Evolutionary conservation across 768 basidiomycete species (phyloP).

Genomic region (Psilocybe cyanescens): DNA sequence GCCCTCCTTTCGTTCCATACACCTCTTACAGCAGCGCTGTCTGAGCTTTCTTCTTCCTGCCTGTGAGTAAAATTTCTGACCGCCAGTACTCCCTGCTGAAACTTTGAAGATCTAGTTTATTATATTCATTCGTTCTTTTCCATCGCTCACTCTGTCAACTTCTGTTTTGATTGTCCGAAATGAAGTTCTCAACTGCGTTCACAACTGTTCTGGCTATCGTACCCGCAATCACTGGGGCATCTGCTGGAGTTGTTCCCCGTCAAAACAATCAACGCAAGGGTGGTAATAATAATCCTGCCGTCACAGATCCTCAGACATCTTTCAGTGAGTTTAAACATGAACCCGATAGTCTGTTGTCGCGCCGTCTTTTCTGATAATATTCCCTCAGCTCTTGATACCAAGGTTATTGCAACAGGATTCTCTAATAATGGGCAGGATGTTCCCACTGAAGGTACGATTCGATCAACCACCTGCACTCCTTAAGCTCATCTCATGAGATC

Average conservation of each 20-base stretch:
- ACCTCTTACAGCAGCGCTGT: slow-evolving; percentile 58
- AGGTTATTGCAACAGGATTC: slow-evolving; percentile 31
- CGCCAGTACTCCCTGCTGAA: neutral
- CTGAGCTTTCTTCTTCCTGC: slow-evolving; percentile 28
- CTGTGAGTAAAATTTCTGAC: neutral
- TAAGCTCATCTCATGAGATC: neutral
- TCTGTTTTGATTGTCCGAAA: slow-evolving; percentile 43
- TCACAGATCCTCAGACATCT: slow-evolving; percentile 46
- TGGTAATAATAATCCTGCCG: slow-evolving; percentile 18
- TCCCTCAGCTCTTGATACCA: slow-evolving; percentile 41
- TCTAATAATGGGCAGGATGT: slow-evolving; percentile 30
- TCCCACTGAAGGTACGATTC: slow-evolving; percentile 11
- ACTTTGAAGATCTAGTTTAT: slow-evolving; percentile 13
- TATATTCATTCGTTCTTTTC: slow-evolving; percentile 29
- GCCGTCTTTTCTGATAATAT: slow-evolving; percentile 1
- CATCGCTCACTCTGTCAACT: slow-evolving; percentile 43
- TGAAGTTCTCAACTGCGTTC: slow-evolving; percentile 53
- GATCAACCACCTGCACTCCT: neutral
- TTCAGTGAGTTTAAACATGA: slow-evolving; percentile 30
- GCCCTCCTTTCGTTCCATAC: slow-evolving; percentile 25
- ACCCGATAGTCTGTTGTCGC: neutral
- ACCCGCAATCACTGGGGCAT: slow-evolving; percentile 40
- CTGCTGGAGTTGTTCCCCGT: slow-evolving; percentile 31
- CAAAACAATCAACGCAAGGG: slow-evolving; percentile 24
- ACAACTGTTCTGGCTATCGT: slow-evolving; percentile 42